phyloP scores from a whole-genome alignment of 2,329 filamentous ascomycete genomes.

The Alternaria triticimaculans region DNA sequence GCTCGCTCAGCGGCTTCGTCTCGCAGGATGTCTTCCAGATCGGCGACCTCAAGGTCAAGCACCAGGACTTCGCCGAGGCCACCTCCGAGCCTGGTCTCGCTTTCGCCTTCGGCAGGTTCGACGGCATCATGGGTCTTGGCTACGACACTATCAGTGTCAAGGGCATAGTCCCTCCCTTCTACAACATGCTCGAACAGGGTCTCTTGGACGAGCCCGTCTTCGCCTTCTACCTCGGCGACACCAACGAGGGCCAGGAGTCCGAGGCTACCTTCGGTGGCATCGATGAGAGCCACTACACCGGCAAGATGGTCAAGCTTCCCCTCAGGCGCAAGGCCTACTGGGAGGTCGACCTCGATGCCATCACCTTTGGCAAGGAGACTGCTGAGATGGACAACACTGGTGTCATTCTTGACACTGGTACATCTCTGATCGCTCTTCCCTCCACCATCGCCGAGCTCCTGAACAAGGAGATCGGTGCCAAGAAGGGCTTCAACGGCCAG shows the following conservation, averaged over 20 bases:
- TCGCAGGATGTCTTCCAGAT: constrained; percentile 88
- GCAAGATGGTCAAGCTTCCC: constrained; percentile 90
- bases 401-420: constrained; percentile 97
- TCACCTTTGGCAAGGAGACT: constrained; percentile 83
- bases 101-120: constrained; percentile 96
- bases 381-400: constrained; percentile 94
- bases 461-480: constrained; percentile 97
- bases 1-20: constrained; percentile 90
- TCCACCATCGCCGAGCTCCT: constrained; percentile 90
- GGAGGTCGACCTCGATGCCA: constrained; percentile 95
- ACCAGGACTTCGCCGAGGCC: constrained; percentile 95
- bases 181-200: constrained; percentile 90
- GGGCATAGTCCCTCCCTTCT: constrained; percentile 91
- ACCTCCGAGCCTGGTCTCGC: constrained; percentile 94
- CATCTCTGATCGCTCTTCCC: constrained; percentile 94
- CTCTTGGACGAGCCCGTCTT: constrained; percentile 92
- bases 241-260: constrained; percentile 74
- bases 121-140: constrained; percentile 93
- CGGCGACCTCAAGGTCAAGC: constrained; percentile 85
- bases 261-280: constrained; percentile 91
- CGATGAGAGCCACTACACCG: constrained; percentile 79
- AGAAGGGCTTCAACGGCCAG: constrained; percentile 97
- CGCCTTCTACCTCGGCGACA: constrained; percentile 90
- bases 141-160: constrained; percentile 98
- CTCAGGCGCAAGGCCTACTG: constrained; percentile 99